Conservation (phyloP, 1,284 basidiomycete species). For the Apiotrichum gamsii region DNA sequence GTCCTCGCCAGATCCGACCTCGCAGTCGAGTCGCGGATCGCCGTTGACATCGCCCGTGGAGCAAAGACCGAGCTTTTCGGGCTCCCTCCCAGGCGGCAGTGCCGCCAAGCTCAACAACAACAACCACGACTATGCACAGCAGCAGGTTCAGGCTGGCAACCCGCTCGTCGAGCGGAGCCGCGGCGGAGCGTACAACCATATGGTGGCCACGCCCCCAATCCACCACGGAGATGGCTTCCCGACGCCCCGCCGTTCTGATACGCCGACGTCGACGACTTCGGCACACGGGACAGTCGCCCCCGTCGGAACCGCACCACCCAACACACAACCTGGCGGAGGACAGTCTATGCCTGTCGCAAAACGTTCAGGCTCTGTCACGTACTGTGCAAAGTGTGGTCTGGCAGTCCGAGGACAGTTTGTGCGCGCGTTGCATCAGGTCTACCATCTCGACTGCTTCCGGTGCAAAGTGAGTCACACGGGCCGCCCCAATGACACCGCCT, state of each 20-base stretch:
- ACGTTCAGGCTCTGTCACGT: slow-evolving; percentile 23
- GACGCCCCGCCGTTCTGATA: slow-evolving; percentile 11
- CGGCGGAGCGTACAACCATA: no score
- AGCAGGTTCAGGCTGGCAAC: no score
- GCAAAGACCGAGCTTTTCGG: slow-evolving; percentile 8
- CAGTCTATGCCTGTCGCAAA: no score
- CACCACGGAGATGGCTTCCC: neutral
- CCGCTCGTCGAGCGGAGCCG: no score
- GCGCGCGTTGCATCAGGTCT: slow-evolving; percentile 86
- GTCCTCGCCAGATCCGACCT: slow-evolving; percentile 35
- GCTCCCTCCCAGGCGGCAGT: neutral
- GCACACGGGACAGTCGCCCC: slow-evolving; percentile 1
- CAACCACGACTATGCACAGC: no score
- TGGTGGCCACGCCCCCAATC: no score
- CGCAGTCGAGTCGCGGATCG: slow-evolving; percentile 17
- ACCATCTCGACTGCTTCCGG: slow-evolving; percentile 93
- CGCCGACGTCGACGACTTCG: slow-evolving; percentile 11
- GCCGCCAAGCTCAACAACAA: no score
- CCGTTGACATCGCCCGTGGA: slow-evolving; percentile 23
- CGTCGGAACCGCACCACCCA: no score
- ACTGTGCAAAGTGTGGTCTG: slow-evolving; percentile 45
- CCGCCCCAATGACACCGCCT: no score
- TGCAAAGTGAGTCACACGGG: slow-evolving; percentile 64
- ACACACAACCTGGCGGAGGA: slow-evolving; percentile 2
- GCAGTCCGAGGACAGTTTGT: slow-evolving; percentile 76